phyloP scores from a whole-genome alignment of 2,329 filamentous ascomycete species.

The Fusarium hainanense region DNA sequence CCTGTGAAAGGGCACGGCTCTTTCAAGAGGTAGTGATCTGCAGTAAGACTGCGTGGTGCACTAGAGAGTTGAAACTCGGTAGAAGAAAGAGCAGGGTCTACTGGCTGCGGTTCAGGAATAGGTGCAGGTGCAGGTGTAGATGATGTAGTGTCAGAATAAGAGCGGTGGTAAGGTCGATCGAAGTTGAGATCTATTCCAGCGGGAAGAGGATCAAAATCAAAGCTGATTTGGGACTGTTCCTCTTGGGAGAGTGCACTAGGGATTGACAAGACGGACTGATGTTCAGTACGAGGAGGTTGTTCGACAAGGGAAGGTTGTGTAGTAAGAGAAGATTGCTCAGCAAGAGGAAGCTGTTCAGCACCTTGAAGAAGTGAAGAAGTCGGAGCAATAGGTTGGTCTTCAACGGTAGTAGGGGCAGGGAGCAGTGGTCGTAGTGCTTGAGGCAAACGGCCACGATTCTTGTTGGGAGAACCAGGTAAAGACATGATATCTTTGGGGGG shows the following conservation, averaged over 20 bases:
- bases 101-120: neutral
- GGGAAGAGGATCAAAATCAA: neutral
- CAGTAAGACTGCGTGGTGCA: neutral
- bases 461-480: neutral
- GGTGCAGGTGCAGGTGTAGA: neutral
- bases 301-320: neutral
- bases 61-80: neutral
- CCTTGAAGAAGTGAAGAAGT: neutral
- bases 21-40: rapidly evolving
- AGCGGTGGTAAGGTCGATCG: neutral
- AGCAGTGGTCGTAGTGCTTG: neutral
- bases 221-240: neutral
- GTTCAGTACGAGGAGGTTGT: neutral
- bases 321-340: neutral
- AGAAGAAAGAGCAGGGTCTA: neutral
- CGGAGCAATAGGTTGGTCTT: neutral
- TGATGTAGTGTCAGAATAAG: neutral
- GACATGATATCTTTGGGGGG: neutral
- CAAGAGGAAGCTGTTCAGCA: neutral
- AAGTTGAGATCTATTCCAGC: neutral
- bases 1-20: neutral
- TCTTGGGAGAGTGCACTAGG: neutral
- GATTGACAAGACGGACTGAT: neutral
- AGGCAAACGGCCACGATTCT: neutral
- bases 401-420: neutral